Evolutionary conservation across 495 filamentous ascomycete genomes (phyloP), one percentile per base, ranked within the genome.

Genomic region (Talaromyces thailandensis): DNA sequence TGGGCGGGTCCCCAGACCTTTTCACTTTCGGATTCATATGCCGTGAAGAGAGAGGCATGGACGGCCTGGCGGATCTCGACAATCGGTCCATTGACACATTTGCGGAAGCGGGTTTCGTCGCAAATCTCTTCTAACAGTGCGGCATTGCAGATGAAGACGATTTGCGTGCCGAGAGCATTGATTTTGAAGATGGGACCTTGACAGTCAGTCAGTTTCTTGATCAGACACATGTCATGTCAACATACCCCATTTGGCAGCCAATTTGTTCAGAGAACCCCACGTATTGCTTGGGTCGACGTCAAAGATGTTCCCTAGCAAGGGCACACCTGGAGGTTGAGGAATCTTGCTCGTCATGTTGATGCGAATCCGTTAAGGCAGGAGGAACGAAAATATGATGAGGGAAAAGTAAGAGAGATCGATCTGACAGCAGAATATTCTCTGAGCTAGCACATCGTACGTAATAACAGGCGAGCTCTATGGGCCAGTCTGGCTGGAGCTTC

Each of bases 11-110:
- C 83, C 90, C 90, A 93, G 16, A 61, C 28, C 3, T 28, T 45
- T 60, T 77, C 82, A n/a, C 81, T 71, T 68, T 91, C 87, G 6
- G 79, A 76, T 24, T 78, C 65, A 35, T 78, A 77, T 0, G 89
- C 88, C 0, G 87, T 90, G 74, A 93, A 93, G n/a, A 92, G 77
- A 52, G 88, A 86, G 73, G 88, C 83, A 62, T 84, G 78, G 2
- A 87, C 83, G 21, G 82, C 83, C 63, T 83, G 75, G 64, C 88
- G 73, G 61, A 91, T 79, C 68, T 89, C 79, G 23, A 76, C 61
- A 26, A 92, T 79, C 21, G 84, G 73, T 1, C 78, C 81, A 5
- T 72, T 72, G 6, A 90, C 79, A 63, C 74, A 77, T 71, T 93
- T 93, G 23, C 79, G 69, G 70, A 92, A 94, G 48, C 85, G 76